A percentile compares a stretch with the other conserved stretches of the same genome.
Evolutionary conservation across 1,284 basidiomycete genomes (phyloP).

Genomic region (Ustilago lituana): DNA sequence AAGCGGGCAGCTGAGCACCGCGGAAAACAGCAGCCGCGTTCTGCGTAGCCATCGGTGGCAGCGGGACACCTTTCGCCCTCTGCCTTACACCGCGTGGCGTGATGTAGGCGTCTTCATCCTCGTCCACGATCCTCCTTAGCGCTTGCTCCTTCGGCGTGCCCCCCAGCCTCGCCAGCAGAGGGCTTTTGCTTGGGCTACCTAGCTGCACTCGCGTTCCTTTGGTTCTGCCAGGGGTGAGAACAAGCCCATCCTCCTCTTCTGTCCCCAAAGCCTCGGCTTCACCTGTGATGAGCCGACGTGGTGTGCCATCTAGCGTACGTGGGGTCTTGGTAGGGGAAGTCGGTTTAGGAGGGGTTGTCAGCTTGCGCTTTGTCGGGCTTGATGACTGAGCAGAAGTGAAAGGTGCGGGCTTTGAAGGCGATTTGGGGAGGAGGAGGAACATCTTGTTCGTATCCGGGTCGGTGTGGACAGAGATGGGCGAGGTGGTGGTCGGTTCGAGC

Average conservation of each 20-base stretch:
- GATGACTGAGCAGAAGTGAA: not conserved
- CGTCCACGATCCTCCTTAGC: slow-evolving; percentile 23
- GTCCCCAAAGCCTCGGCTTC: slow-evolving; percentile 24
- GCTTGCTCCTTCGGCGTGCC: slow-evolving; percentile 24
- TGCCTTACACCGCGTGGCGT: slow-evolving; percentile 45
- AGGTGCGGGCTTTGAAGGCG: slow-evolving; percentile 6
- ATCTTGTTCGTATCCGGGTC: slow-evolving; percentile 55
- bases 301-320: slow-evolving; percentile 12
- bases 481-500: slow-evolving; percentile 41
- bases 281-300: slow-evolving; percentile 24
- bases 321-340: slow-evolving; percentile 41
- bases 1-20: slow-evolving; percentile 9
- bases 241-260: slow-evolving; percentile 47
- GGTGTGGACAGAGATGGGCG: slow-evolving; percentile 49
- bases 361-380: slow-evolving; percentile 38
- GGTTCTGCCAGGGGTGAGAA: slow-evolving; percentile 41
- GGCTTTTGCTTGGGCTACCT: slow-evolving; percentile 32
- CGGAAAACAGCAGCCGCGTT: slow-evolving; percentile 41
- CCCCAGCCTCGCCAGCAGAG: slow-evolving; percentile 14
- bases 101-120: slow-evolving; percentile 44
- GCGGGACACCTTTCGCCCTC: slow-evolving; percentile 21
- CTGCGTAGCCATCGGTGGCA: slow-evolving; percentile 40
- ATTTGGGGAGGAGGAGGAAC: slow-evolving; percentile 32
- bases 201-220: slow-evolving; percentile 37
- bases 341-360: slow-evolving; percentile 19